Base-by-base conservation (phyloP, 2,329 filamentous ascomycete genomes). In the Capronia epimyces region DNA sequence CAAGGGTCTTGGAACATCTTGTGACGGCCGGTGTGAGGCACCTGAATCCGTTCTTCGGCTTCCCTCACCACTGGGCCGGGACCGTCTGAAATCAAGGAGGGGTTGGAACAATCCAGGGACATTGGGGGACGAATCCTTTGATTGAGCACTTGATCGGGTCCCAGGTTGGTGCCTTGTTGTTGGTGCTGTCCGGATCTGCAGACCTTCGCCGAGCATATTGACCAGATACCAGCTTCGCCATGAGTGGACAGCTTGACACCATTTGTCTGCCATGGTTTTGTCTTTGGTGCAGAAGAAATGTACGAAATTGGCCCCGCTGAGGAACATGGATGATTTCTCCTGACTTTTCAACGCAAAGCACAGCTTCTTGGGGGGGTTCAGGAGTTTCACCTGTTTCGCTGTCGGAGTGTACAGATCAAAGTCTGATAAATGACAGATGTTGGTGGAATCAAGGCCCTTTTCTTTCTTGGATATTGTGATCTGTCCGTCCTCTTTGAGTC, bases 141-240 rank as follows among this genome's bases (percentile, higher is more conserved):
- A 72, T 56, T 47, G 67, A 67, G 20, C 29, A 9, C 49, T 43
- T 25, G 51, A 50, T 20, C 45, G 32, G 22, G n/a, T 42, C 15
- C 18, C 50, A 15, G 16, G 27, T 42, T n/a, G 24, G 13, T 3
- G 20, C 9, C 43, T 37, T 25, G 25, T 25, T 22, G 18, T n/a
- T 18, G 47, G 12, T 32, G 16, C 24, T 22, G 41, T 21, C 12
- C 36, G 37, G 27, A 24, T 43, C n/a, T 69, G 71, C 53, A 72
- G 64, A n/a, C 73, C 74, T 48, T 78, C 76, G 15, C 82, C 81
- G 64, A 84, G 78, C 54, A 82, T 82, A 60, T 87, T 83, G 37
- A 88, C 85, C 6, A 96, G 71, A 63, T 95, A 95, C 89, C 89
- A 95, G 67, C 87, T 94, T 52, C 91, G 81, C 90, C 90, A 96